These are phyloP conservation scores for Rhazya stricta DNA, from an alignment of 257 asterid genomes.

Conservation along the genomic window DNA sequence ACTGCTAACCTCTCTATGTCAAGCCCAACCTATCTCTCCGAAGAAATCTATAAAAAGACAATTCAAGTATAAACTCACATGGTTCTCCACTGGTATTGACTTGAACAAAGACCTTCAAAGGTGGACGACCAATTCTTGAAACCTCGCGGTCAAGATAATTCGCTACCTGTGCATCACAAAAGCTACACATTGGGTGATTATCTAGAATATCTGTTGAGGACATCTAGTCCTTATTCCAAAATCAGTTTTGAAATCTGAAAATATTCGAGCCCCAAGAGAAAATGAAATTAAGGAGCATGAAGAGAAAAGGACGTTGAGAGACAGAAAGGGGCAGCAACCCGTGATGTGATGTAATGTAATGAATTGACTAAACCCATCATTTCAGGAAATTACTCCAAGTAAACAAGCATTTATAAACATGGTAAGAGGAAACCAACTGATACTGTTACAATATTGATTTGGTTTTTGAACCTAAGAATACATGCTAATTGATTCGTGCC, in stretches of 20 bases:
- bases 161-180: constrained; percentile 48
- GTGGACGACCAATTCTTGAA: constrained; percentile 62
- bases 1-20: not conserved
- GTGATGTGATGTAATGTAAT: not conserved
- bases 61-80: constrained; percentile 47
- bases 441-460: not conserved
- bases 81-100: constrained; percentile 90
- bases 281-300: not conserved
- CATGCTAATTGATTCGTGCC: not conserved
- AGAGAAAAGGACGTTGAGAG: not conserved
- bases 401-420: not conserved
- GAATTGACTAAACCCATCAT: not conserved
- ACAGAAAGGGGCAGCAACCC: not conserved
- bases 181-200: not conserved
- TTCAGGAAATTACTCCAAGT: not conserved
- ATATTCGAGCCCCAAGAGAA: not conserved
- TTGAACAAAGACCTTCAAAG: constrained; percentile 75
- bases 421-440: not conserved
- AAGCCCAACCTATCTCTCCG: constrained; percentile 13
- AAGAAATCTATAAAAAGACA: not conserved
- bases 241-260: not conserved
- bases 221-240: not conserved
- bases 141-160: constrained; percentile 67
- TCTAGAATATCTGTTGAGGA: not conserved
- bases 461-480: not conserved